phyloP scores from a whole-genome alignment of 2,329 filamentous ascomycete species.

The Cercospora beticola region DNA sequence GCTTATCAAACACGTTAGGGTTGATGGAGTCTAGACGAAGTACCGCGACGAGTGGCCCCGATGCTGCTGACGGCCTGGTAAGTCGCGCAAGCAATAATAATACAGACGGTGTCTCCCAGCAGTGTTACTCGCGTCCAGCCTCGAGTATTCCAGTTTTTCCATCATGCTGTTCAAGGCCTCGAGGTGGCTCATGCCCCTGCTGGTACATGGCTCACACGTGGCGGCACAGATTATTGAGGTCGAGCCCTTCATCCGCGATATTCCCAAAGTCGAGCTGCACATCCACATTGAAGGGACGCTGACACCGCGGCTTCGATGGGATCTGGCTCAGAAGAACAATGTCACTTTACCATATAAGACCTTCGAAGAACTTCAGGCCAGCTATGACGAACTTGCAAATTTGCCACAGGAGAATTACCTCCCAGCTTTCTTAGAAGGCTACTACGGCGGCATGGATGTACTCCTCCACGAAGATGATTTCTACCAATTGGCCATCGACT shows the following conservation, averaged over 20 bases:
- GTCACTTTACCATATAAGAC: conserved; percentile 26
- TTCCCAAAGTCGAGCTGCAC: conserved; percentile 51
- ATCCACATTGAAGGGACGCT: conserved; percentile 51
- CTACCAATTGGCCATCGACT: conserved; percentile 45
- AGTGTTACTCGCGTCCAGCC: not conserved
- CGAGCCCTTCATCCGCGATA: conserved; percentile 37
- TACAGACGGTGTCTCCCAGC: not conserved
- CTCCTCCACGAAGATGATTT: conserved; percentile 41
- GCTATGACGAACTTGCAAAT: conserved; percentile 31
- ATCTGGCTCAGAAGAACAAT: conserved; percentile 43
- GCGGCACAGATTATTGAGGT: not conserved
- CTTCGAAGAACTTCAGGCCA: conserved; percentile 38
- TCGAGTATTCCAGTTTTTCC: not conserved
- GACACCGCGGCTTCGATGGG: conserved; percentile 45
- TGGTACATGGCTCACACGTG: not conserved
- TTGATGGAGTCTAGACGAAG: not conserved
- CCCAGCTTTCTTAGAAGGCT: conserved; percentile 23
- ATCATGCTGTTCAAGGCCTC: not conserved
- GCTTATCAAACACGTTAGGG: too few species aligned
- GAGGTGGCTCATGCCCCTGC: not conserved
- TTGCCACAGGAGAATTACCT: not conserved
- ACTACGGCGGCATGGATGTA: conserved; percentile 35
- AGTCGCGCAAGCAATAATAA: not conserved
- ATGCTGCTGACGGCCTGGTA: not conserved
- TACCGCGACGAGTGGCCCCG: not conserved